Conservation (phyloP, 306 rosid genomes). For the Alnus glutinosa region DNA sequence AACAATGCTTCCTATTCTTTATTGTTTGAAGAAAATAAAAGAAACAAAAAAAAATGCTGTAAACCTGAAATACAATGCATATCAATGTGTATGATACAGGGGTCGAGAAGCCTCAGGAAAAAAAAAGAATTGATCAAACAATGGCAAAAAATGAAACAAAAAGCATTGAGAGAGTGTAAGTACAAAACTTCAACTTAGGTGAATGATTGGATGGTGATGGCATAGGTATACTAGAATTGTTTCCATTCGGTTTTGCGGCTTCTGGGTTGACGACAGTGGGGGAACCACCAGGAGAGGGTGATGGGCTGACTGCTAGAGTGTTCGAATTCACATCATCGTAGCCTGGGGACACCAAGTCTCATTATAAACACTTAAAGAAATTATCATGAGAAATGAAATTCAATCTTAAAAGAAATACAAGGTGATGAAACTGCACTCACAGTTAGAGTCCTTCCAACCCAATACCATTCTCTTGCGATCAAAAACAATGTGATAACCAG, state of each 20-base stretch:
- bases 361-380: no score
- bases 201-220: slow-evolving; percentile 32
- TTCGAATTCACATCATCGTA: slow-evolving; percentile 29
- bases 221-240: slow-evolving; percentile 24
- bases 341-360: no score
- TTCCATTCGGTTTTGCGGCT: slow-evolving; percentile 32
- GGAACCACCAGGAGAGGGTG: slow-evolving; percentile 42
- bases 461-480: slow-evolving; percentile 70
- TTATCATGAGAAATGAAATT: background rate
- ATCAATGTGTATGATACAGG: slow-evolving; percentile 22
- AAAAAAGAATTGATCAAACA: slow-evolving; percentile 38
- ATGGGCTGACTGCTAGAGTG: slow-evolving; percentile 37
- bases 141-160: slow-evolving; percentile 42
- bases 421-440: slow-evolving; percentile 46
- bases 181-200: slow-evolving; percentile 35
- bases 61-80: slow-evolving; percentile 17
- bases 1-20: no score
- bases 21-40: background rate
- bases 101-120: slow-evolving; percentile 12
- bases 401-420: background rate
- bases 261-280: slow-evolving; percentile 55
- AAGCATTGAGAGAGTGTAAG: slow-evolving; percentile 26
- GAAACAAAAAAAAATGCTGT: background rate
- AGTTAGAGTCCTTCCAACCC: slow-evolving; percentile 73
- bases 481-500: slow-evolving; percentile 71